Base-by-base conservation (phyloP, 2,329 filamentous ascomycete genomes). In the Mycocentrospora acerina region DNA sequence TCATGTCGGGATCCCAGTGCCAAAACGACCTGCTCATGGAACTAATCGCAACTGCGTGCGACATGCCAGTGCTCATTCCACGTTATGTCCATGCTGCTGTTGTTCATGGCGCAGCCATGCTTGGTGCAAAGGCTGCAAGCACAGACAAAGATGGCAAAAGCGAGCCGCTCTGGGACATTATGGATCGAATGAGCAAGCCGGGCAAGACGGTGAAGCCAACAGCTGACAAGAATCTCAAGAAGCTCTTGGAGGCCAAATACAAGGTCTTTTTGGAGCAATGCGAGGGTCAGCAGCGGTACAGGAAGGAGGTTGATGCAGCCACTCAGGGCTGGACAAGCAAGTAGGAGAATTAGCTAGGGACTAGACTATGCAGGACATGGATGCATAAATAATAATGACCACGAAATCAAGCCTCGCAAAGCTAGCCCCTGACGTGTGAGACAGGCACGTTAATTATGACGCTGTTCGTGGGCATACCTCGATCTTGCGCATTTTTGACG, bases 1-100 rank as follows among this genome's bases (percentile, higher is more conserved):
- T 97, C 80, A 97, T 98, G 93, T 95, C 89, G 4, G 93, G 93
- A 45, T 94, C 88, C 9, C 93, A 97, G 68, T 98, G 93, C 75
- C 90, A 96, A 71, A 98, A 98, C 69, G 82, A 85, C 24, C 82
- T 97, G 44, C 77, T 98, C 38, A 95, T 98, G 85, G 79, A 83
- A 41, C 81, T 98, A 12, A 86, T 98, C 56, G 90, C 93, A 11
- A 93, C 90, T 0, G 86, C 86, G 1, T 97, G 91, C 70, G 78
- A 83, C 53, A 90, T 95, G 84, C 91, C 91, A 1, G 91, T 98
- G 14, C 74, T 96, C 25, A 95, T 97, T 39, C 93, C 93, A 1
- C 80, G 86, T 35, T 97, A 98, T 60, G 89, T 96, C 42, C 88
- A 95, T 62, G 91, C 91, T 1, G 93, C 93, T 5, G 93, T 98